Conservation (phyloP, 805 yeast species). For the Saturnispora sanitii region DNA sequence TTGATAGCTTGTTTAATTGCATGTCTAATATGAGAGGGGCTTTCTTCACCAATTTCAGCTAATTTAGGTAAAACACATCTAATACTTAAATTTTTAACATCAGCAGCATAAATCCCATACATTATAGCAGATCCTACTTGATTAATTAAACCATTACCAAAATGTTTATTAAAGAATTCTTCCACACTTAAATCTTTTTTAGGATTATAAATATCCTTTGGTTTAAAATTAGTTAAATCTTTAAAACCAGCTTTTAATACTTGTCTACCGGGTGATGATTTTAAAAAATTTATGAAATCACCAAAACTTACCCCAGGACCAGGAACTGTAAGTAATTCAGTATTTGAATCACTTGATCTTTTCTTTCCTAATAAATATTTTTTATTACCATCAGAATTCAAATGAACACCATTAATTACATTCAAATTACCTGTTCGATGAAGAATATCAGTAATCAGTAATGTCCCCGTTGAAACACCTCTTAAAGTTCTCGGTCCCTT, state of each 20-base stretch:
- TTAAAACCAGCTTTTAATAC: conserved; percentile 3
- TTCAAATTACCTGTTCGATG: conserved; percentile 36
- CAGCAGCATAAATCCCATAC: conserved; percentile 92
- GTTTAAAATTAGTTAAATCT: conserved; percentile 5
- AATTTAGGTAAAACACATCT: conserved; percentile 47
- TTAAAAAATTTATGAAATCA: conserved; percentile 25
- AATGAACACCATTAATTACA: conserved; percentile 49
- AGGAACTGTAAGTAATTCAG: conserved; percentile 35
- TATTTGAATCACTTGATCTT: conserved; percentile 15
- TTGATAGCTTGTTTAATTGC: conserved; percentile 19
- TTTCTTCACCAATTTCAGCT: conserved; percentile 45
- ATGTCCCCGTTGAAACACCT: conserved; percentile 72
- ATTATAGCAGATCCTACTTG: conserved; percentile 71
- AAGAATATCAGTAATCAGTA: conserved; percentile 55
- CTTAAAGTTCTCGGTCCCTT: conserved; percentile 88
- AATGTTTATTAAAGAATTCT: conserved; percentile 56
- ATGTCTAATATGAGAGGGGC: conserved; percentile 49
- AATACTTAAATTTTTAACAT: conserved; percentile 55
- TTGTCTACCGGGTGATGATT: conserved; percentile 16
- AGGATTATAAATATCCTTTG: conserved; percentile 1
- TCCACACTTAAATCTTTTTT: conserved; percentile 28
- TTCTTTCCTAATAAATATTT: conserved; percentile 47
- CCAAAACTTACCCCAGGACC: conserved; percentile 35
- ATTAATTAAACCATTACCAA: conserved; percentile 44
- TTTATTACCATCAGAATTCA: conserved; percentile 53